phyloP scores from a whole-genome alignment of 2,329 filamentous ascomycete genomes.

The Chaetomium sp. region DNA sequence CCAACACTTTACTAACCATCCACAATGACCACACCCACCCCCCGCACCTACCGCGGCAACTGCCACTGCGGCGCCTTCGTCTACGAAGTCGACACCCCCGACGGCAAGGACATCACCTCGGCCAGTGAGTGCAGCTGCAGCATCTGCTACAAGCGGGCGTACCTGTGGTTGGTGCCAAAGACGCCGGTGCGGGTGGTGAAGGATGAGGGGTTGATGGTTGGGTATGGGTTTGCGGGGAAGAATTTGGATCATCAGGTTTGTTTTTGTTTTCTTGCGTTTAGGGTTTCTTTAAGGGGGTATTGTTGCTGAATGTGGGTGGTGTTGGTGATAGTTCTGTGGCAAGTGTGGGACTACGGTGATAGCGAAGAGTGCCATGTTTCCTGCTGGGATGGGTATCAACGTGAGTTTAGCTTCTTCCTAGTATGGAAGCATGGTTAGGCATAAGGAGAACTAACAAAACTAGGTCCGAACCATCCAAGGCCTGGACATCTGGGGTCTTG shows the following conservation, averaged over 20 bases:
- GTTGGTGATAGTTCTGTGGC: constrained; percentile 41
- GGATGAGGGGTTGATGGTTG: constrained; percentile 36
- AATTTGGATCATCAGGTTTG: constrained; percentile 36
- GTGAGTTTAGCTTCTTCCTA: too few relatives aligned
- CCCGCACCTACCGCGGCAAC: constrained; percentile 42
- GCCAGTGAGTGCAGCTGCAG: constrained; percentile 59
- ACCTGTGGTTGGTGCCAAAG: constrained; percentile 33
- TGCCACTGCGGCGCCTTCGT: constrained; percentile 52
- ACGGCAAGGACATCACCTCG: constrained; percentile 41
- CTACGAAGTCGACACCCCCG: constrained; percentile 46
- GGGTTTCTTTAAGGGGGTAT: neutral
- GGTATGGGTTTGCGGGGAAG: constrained; percentile 39
- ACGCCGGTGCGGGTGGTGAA: constrained; percentile 38
- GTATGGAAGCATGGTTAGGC: too few relatives aligned
- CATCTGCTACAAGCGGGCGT: constrained; percentile 50
- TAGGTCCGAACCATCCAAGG: constrained; percentile 40
- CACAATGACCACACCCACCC: constrained; percentile 1
- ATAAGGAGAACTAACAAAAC: too few relatives aligned
- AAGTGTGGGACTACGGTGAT: constrained; percentile 43
- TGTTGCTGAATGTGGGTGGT: neutral
- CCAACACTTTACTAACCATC: constrained; percentile 2
- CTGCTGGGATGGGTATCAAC: constrained; percentile 34
- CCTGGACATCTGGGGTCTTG: constrained; percentile 37
- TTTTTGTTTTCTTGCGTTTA: neutral
- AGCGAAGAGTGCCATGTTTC: constrained; percentile 20